Percentiles rank a stretch among this genome's conserved stretches.
Evolutionary conservation across 1,139 yeast species (phyloP).

Genomic region (Ashbya aceris): DNA sequence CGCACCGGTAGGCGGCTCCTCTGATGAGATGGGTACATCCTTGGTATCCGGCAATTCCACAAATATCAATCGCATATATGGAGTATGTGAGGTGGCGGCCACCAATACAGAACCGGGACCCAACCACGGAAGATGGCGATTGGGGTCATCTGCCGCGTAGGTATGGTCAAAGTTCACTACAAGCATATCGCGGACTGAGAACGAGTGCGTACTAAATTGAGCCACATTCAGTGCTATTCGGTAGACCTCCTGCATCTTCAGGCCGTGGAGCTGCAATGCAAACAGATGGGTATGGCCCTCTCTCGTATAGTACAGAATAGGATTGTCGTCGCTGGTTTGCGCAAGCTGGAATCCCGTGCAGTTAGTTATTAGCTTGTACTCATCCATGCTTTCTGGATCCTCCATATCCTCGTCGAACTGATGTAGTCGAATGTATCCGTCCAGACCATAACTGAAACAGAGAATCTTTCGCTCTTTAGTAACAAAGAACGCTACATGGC

Average conservation of each 20-base stretch:
- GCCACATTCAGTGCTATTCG: slow-evolving; percentile 65
- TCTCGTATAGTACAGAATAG: slow-evolving; percentile 46
- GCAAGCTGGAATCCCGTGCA: slow-evolving; percentile 42
- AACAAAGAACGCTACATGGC: slow-evolving; percentile 30
- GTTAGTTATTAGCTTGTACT: slow-evolving; percentile 36
- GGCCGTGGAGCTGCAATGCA: slow-evolving; percentile 30
- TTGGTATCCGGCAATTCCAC: slow-evolving; percentile 35
- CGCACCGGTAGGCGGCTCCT: slow-evolving; percentile 9
- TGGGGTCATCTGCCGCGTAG: slow-evolving; percentile 9
- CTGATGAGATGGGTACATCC: neutral
- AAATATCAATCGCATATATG: slow-evolving; percentile 59
- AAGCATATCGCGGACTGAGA: slow-evolving; percentile 47
- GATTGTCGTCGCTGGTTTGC: slow-evolving; percentile 20
- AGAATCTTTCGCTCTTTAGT: slow-evolving; percentile 10
- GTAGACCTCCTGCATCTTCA: slow-evolving; percentile 30
- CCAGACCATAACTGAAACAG: slow-evolving; percentile 54
- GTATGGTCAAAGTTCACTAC: slow-evolving; percentile 16
- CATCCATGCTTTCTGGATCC: slow-evolving; percentile 25
- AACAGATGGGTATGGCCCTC: slow-evolving; percentile 48
- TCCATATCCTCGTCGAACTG: slow-evolving; percentile 23
- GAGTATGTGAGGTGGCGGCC: slow-evolving; percentile 66
- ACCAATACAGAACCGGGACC: slow-evolving; percentile 34
- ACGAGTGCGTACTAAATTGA: slow-evolving; percentile 59
- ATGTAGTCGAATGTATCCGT: slow-evolving; percentile 38
- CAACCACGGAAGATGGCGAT: slow-evolving; percentile 9